Base-by-base conservation (phyloP, 495 filamentous ascomycete species). In the Aspergillus incahuasiensis region DNA sequence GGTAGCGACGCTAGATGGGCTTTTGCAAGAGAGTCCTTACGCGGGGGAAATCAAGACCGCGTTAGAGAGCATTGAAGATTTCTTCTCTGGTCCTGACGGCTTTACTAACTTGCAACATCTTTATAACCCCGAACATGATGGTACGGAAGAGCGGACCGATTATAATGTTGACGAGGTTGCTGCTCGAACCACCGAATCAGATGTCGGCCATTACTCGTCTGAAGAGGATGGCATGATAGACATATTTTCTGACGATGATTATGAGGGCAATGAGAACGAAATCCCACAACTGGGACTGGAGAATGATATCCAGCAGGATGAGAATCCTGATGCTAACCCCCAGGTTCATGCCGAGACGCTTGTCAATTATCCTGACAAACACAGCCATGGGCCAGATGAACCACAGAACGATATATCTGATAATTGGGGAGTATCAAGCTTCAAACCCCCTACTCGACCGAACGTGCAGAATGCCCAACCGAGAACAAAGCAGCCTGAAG, bases 51-150 rank as follows among this genome's bases (percentile, higher is more conserved):
- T 96, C n/a, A 85, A 86, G 62, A 95, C 92, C 8, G 77, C 80
- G 6, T 64, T 92, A 19, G 84, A 94, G 60, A 92, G 92, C 38
- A 86, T 96, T 3, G 86, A 88, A 61, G 94, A 97, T 67, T 77
- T 97, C 21, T 96, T 83, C 61, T 82, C 87, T 0, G 78, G 83
- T n/a, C 86, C 83, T 46, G 62, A 91, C 22, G 63, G 74, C 1
- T 52, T 60, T 11, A 50, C 66, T 9, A 61, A 45, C 34, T 32
- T 65, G 13, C 51, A 68, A 53, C 38, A 48, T 3, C 51, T 39
- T 11, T 47, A 25, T 19, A 22, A 25, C 12, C 49, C 39, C 8
- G 21, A 47, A 20, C 52, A 56, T 13, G 55, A 55, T 1, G 54
- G 59, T 20, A 56, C 55, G 22, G 64, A 72, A 16, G 65, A 76